Percentiles rank a stretch among this genome's conserved stretches.
phyloP scores from a whole-genome alignment of 1,284 basidiomycete genomes.

The Ustilago trichophora region DNA sequence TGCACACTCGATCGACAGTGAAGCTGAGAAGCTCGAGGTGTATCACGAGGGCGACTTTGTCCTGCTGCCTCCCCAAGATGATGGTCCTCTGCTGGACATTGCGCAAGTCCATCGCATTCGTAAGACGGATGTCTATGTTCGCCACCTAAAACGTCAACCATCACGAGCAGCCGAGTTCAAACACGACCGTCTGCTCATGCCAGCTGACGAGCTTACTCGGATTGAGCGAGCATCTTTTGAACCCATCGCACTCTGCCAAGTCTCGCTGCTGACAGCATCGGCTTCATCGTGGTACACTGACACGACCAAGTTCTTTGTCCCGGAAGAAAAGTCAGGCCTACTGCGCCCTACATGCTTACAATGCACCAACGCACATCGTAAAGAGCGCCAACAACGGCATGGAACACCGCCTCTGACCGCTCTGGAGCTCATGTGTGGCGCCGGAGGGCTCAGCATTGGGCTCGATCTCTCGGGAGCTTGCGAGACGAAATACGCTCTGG shows the following conservation, averaged over 20 bases:
- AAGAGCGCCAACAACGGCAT: background rate
- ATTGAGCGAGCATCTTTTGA: background rate
- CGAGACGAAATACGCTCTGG: slow-evolving; percentile 31
- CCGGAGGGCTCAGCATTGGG: slow-evolving; percentile 37
- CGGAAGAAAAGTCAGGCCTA: background rate
- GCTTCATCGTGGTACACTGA: slow-evolving; percentile 6
- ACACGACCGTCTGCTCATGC: slow-evolving; percentile 22
- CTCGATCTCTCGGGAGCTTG: slow-evolving; percentile 31
- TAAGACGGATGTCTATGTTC: background rate
- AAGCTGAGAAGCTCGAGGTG: too few species aligned
- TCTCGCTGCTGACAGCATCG: background rate
- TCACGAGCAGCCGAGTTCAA: slow-evolving; percentile 2
- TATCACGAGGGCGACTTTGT: slow-evolving; percentile 47
- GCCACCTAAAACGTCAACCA: slow-evolving; percentile 8
- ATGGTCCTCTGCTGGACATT: slow-evolving; percentile 6
- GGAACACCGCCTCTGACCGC: background rate
- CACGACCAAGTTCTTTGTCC: slow-evolving; percentile 12
- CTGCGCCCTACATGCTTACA: slow-evolving; percentile 4
- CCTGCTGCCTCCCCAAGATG: background rate
- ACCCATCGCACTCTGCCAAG: slow-evolving; percentile 10
- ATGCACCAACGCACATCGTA: background rate
- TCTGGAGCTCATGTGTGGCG: slow-evolving; percentile 38
- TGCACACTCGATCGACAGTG: too few species aligned
- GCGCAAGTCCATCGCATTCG: slow-evolving; percentile 18
- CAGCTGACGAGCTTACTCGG: background rate